Evolutionary conservation across 192 early-diverging fungal genomes (phyloP).

Genomic region (Chytriomyces sp.): DNA sequence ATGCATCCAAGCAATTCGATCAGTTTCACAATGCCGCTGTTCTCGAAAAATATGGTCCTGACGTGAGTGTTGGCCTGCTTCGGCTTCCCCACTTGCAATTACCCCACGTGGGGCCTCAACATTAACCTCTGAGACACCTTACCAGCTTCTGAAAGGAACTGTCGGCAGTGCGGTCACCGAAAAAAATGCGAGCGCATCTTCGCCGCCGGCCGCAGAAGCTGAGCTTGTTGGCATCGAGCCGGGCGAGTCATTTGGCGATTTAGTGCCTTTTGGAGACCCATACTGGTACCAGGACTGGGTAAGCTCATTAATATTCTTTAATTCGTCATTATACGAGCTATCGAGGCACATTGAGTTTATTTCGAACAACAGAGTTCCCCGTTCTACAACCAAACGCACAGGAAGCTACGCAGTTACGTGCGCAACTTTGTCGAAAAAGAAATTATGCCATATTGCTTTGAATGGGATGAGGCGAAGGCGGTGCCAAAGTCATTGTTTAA

Average conservation of each 20-base stretch:
- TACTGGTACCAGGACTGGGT: conserved; percentile 64
- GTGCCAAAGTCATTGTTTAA: conserved; percentile 71
- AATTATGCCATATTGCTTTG: conserved; percentile 71
- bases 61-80: conserved; percentile 11
- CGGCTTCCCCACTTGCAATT: neutral
- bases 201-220: neutral
- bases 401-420: conserved; percentile 59
- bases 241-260: conserved; percentile 70
- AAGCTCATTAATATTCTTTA: neutral
- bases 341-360: neutral
- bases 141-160: conserved; percentile 60
- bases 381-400: conserved; percentile 80
- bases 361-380: conserved; percentile 57
- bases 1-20: conserved; percentile 85
- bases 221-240: conserved; percentile 31
- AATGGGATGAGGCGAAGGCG: conserved; percentile 83
- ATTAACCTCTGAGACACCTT: neutral
- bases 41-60: conserved; percentile 65
- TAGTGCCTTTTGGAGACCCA: conserved; percentile 78
- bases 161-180: conserved; percentile 50
- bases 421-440: conserved; percentile 80
- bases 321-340: neutral
- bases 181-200: conserved; percentile 2
- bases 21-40: conserved; percentile 76
- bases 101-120: neutral